Conservation (phyloP, 1,139 yeast species). For the Yamadazyma aaseri region DNA sequence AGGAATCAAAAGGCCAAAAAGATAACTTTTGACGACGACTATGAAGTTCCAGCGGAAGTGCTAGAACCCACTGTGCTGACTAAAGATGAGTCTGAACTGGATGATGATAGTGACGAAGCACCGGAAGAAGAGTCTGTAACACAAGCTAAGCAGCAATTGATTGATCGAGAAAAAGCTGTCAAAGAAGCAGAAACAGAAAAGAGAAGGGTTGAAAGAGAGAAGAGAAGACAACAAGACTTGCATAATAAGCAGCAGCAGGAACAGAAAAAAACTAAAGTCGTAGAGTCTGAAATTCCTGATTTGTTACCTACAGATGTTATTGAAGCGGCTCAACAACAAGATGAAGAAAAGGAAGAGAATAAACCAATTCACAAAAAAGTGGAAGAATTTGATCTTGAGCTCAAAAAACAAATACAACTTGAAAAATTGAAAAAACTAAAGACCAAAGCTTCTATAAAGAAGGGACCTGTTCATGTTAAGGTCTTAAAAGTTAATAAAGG, state of each 20-base stretch:
- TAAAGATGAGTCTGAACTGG: conserved; percentile 19
- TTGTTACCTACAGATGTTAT: conserved; percentile 50
- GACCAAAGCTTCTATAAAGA: conserved; percentile 36
- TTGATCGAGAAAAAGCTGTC: conserved; percentile 33
- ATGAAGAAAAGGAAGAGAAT: conserved; percentile 10
- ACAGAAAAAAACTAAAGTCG: conserved; percentile 23
- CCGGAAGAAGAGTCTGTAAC: conserved; percentile 47
- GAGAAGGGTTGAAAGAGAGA: conserved; percentile 41
- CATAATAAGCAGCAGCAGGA: conserved; percentile 50
- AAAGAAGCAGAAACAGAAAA: conserved; percentile 31
- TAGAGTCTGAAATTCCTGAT: conserved; percentile 41
- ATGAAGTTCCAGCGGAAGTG: conserved; percentile 16
- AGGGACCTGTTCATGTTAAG: conserved; percentile 58
- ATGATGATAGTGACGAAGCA: conserved; percentile 42
- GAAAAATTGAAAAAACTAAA: conserved; percentile 44
- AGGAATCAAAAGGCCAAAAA: conserved; percentile 24
- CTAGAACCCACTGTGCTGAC: conserved; percentile 1
- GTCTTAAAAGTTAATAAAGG: conserved; percentile 31
- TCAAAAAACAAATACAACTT: conserved; percentile 32
- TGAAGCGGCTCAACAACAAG: conserved; percentile 16
- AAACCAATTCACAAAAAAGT: conserved; percentile 36
- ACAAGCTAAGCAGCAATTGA: conserved; percentile 27
- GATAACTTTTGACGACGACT: conserved; percentile 28
- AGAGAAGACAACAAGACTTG: conserved; percentile 49
- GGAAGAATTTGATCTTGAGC: conserved; percentile 31